Evolutionary conservation across 2,329 filamentous ascomycete genomes (phyloP).

Genomic region (Ascochyta rabiei): DNA sequence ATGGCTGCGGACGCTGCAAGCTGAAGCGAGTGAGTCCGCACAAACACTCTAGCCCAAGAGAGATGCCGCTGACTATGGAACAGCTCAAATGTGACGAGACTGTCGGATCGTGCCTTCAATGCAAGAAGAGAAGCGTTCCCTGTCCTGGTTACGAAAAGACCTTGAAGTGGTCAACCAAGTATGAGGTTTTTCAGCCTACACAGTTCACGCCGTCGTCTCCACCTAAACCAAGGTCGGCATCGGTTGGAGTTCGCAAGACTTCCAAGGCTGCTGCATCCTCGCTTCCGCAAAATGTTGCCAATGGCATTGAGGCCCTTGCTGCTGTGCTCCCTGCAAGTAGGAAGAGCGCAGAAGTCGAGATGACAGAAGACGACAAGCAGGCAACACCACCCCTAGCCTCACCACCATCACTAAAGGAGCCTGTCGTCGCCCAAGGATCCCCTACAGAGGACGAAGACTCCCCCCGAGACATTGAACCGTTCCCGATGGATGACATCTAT

Average conservation of each 20-base stretch:
- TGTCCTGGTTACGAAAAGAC: slow-evolving; percentile 57
- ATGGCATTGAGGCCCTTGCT: slow-evolving; percentile 44
- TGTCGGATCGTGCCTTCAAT: slow-evolving; percentile 52
- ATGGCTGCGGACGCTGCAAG: slow-evolving; percentile 45
- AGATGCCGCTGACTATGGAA: slow-evolving; percentile 23
- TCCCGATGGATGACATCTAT: slow-evolving; percentile 33
- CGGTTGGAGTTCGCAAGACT: slow-evolving; percentile 13
- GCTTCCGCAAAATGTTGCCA: slow-evolving; percentile 41
- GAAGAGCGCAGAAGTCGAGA: slow-evolving; percentile 25
- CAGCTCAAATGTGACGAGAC: slow-evolving; percentile 55
- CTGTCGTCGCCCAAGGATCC: slow-evolving; percentile 25
- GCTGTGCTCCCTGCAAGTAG: slow-evolving; percentile 43
- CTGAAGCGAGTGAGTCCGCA: slow-evolving; percentile 39
- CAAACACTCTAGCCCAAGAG: background rate
- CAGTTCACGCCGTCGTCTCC: slow-evolving; percentile 29
- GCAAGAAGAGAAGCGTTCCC: slow-evolving; percentile 49
- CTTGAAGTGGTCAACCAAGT: slow-evolving; percentile 57
- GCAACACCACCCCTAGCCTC: slow-evolving; percentile 27
- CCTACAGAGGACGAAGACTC: slow-evolving; percentile 36
- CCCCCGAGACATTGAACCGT: slow-evolving; percentile 32
- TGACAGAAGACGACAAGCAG: slow-evolving; percentile 20
- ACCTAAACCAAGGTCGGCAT: slow-evolving; percentile 20
- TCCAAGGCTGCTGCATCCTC: slow-evolving; percentile 16
- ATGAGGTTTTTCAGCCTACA: slow-evolving; percentile 52
- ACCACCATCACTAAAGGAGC: slow-evolving; percentile 29